Percentiles rank a stretch among this genome's conserved stretches.
Evolutionary conservation across 345 rosid species (phyloP).

Genomic region (Gossypium arboreum): DNA sequence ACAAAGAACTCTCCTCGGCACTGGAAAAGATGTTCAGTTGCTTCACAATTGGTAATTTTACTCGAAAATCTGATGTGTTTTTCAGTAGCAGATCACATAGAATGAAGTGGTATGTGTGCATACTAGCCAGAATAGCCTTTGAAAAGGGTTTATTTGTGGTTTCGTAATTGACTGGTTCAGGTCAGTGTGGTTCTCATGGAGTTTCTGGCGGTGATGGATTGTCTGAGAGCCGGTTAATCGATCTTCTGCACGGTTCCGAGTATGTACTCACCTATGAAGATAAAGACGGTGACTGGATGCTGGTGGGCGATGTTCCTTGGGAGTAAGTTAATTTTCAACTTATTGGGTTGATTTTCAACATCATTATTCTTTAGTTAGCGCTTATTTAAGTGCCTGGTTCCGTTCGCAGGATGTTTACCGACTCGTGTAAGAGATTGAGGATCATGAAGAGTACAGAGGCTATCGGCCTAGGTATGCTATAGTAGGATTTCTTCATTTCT

Average conservation of each 20-base stretch:
- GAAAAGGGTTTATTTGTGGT: constrained; percentile 2
- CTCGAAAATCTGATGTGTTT: background rate
- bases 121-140: background rate
- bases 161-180: constrained; percentile 27
- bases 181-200: constrained; percentile 58
- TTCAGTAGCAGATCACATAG: background rate
- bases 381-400: constrained; percentile 6
- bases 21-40: constrained; percentile 77
- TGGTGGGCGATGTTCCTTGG: constrained; percentile 91
- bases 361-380: background rate
- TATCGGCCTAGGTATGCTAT: constrained; percentile 48
- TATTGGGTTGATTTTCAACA: background rate
- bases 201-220: constrained; percentile 44
- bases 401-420: constrained; percentile 59
- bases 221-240: constrained; percentile 46
- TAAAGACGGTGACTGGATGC: constrained; percentile 86
- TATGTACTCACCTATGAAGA: constrained; percentile 80
- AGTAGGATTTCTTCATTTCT: background rate
- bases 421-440: constrained; percentile 59
- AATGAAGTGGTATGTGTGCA: background rate
- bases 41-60: constrained; percentile 57
- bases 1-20: constrained; percentile 50
- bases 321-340: constrained; percentile 44
- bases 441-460: constrained; percentile 75
- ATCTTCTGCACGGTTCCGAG: constrained; percentile 69